Evolutionary conservation across 129 eudicot genomes (phyloP).

Genomic region (Artemisia tridentata): DNA sequence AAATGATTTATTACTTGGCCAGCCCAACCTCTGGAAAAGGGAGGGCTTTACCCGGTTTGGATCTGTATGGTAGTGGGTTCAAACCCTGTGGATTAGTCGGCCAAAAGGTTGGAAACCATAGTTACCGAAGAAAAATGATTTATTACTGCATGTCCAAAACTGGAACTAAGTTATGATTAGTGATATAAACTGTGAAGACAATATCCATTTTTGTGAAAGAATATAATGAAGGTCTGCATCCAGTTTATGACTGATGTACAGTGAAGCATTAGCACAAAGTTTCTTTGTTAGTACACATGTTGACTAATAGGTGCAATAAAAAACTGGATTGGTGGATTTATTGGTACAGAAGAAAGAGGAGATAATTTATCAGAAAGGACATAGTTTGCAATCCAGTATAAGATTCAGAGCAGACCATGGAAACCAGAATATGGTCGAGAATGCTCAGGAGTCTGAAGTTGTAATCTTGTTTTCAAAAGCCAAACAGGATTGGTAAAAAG

Average conservation of each 20-base stretch:
- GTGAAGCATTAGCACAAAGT: conserved; percentile 1
- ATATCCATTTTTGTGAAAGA: not conserved
- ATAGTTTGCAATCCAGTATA: conserved; percentile 5
- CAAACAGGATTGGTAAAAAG: conserved; percentile 91
- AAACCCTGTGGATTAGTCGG: too few relatives aligned
- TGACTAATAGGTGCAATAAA: not conserved
- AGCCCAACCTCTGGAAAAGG: too few relatives aligned
- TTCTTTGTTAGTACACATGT: not conserved
- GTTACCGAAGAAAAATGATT: too few relatives aligned
- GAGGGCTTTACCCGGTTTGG: too few relatives aligned
- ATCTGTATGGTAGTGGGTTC: too few relatives aligned
- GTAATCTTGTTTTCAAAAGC: conserved; percentile 98
- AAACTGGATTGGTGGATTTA: conserved; percentile 8
- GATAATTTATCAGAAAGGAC: not conserved
- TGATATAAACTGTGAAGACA: too few relatives aligned
- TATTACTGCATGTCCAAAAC: too few relatives aligned
- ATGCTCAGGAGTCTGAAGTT: conserved; percentile 89
- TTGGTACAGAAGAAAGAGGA: not conserved
- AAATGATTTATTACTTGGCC: too few relatives aligned
- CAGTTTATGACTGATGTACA: not conserved
- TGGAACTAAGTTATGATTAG: too few relatives aligned
- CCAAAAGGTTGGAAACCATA: too few relatives aligned
- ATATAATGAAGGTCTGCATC: not conserved
- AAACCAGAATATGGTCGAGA: conserved; percentile 80
- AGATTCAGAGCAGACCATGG: conserved; percentile 54